Base-by-base conservation (phyloP, 176 grass and related monocot genomes). In the Oryza nivara region DNA sequence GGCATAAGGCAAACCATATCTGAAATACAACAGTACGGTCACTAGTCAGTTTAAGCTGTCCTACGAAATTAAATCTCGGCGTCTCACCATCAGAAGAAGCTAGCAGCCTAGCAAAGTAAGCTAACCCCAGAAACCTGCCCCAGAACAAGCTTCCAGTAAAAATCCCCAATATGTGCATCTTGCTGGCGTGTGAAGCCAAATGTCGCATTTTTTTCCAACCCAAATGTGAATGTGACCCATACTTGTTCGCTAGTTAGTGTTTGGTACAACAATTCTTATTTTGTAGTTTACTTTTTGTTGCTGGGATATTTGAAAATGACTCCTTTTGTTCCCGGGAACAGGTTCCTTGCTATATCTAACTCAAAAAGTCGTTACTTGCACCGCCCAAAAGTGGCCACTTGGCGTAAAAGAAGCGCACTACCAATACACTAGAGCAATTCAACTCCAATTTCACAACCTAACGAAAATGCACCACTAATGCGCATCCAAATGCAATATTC, bases 1-100 rank as follows among this genome's bases (percentile, higher is more conserved):
- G 86, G 72, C 87, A 93, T 82, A 98, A 73, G 45, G 96, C 93
- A 82, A 95, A 81, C 92, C 92, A 98, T 78, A 98, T 70, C 92
- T 98, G 91, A 7, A 80, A 86, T 86, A 56, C 25, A 38, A 8
- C 20, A 70, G 41, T 0, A 45, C 14, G 30, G 19, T 15, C 20
- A 69, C 69, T 41, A 22, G 26, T 49, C 74, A 90, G 68, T 68
- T 67, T 13, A 82, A 10, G 66, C 6, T 40, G 56, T 82, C 7
- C 2, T 15, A 23, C 14, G 3, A 56, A 81, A 82, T 0, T 25
- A 48, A 28, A 16, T 16, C 8, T 52, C 51, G 7, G 28, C 28
- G 28, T 28, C 28, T 28, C 28, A 28, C 0, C 17, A 16, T 32
- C 49, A 11, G 17, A 9, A 28, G 6, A 46, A 56, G 56, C 12